Evolutionary conservation across 208 protist species (phyloP), one percentile per base, ranked within the genome.

Genomic region (Strigomonas culicis): DNA sequence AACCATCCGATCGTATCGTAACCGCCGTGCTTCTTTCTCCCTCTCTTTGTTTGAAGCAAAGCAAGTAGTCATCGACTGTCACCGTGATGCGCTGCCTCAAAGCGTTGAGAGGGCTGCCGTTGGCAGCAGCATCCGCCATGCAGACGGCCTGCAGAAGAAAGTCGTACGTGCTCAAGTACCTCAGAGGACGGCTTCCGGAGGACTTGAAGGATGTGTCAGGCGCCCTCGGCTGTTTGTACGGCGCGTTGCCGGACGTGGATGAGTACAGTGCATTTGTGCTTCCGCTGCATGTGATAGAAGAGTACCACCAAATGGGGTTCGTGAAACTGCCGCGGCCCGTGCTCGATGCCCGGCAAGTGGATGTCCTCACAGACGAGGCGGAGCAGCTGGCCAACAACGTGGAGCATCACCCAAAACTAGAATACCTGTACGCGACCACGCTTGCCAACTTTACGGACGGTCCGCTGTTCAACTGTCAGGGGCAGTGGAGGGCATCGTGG

Each of bases 161-260:
- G 53, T 80, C 82, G n/a, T 94, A 94, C 52, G 82, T 94, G 32
- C 65, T 92, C 4, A 94, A 94, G 74, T 88, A 79, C 59, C 63
- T 86, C 30, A 77, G 88, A 19, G 88, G 88, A 1, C 78, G 87
- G 53, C 65, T 95, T 24, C 88, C 85, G 31, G 63, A 76, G 27
- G 88, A 95, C 60, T 70, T 95, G 32, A 95, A 92, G 59, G 88
- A 95, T 59, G 71, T 90, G 47, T 70, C 82, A n/a, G 86, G 88
- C 21, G 85, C 84, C 1, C 77, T 92, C 28, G 88, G 88, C 3
- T 95, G 85, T 53, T 68, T 95, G 27, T 95, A 91, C 64, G 88
- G 88, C 24, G 81, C 63, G 30, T 74, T 95, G 30, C 88, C 88
- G 4, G 85, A 92, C 59, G 86, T 90, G 30, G 88, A 95, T 55